These are phyloP conservation scores for Talaromyces stipitatus DNA, from an alignment of 495 filamentous ascomycete genomes.

Conservation along the genomic window DNA sequence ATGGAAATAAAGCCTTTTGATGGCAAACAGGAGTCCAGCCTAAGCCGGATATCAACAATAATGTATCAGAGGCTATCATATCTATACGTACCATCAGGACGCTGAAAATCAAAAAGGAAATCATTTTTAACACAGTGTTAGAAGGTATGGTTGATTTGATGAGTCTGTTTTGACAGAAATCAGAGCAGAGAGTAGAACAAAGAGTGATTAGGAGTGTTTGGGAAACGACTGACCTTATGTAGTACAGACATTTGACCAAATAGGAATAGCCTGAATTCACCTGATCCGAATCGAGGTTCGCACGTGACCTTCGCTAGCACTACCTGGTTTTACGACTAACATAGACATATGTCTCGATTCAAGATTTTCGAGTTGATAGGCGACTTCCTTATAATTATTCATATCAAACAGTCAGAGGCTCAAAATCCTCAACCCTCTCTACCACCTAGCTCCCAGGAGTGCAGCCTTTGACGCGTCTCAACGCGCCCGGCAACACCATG, in stretches of 20 bases:
- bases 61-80: neutral
- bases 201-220: neutral
- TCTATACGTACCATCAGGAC: neutral
- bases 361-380: too few relatives aligned
- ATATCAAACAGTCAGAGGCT: too few relatives aligned
- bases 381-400: too few relatives aligned
- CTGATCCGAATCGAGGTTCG: neutral
- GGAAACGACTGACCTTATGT: neutral
- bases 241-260: neutral
- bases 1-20: neutral
- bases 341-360: too few relatives aligned
- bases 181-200: neutral
- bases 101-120: neutral
- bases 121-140: neutral
- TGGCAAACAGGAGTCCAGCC: constrained; percentile 9
- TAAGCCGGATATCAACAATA: constrained; percentile 1
- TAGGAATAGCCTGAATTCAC: neutral
- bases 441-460: too few relatives aligned
- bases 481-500: too few relatives aligned
- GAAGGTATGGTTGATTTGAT: neutral
- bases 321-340: neutral
- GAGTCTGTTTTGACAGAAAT: neutral
- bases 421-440: too few relatives aligned
- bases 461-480: too few relatives aligned
- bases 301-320: neutral